These are phyloP conservation scores for Boehmeria nivea DNA, from an alignment of 306 rosid genomes.

Conservation along the genomic window DNA sequence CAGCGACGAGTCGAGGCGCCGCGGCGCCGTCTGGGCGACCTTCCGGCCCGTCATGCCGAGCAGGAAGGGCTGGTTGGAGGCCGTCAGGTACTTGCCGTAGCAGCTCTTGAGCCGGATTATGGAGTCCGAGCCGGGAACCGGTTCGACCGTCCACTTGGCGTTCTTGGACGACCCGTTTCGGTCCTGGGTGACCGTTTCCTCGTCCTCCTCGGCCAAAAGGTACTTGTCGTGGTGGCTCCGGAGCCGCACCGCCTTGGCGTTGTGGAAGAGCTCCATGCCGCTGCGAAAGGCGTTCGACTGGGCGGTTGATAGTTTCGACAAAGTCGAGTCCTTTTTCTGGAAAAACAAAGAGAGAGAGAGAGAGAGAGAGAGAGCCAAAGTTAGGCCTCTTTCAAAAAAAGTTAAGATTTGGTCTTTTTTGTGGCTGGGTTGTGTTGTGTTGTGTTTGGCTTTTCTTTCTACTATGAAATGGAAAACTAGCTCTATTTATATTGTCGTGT, in stretches of 20 bases:
- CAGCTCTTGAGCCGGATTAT: slow-evolving; percentile 77
- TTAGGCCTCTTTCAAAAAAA: too few relatives aligned
- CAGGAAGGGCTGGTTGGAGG: slow-evolving; percentile 53
- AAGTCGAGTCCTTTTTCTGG: slow-evolving; percentile 3
- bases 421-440: too few relatives aligned
- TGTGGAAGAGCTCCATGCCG: slow-evolving; percentile 63
- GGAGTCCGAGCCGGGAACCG: slow-evolving; percentile 39
- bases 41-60: slow-evolving; percentile 89
- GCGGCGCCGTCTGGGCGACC: slow-evolving; percentile 58
- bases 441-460: neutral
- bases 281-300: slow-evolving; percentile 33
- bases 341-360: neutral
- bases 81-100: slow-evolving; percentile 76
- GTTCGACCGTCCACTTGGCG: slow-evolving; percentile 66
- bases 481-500: too few relatives aligned
- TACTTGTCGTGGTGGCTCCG: slow-evolving; percentile 73
- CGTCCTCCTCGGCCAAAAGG: slow-evolving; percentile 72
- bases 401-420: too few relatives aligned
- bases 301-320: slow-evolving; percentile 18
- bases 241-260: slow-evolving; percentile 80
- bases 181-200: slow-evolving; percentile 68
- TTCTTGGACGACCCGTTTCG: slow-evolving; percentile 59
- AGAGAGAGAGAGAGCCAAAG: neutral
- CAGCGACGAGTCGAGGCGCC: slow-evolving; percentile 56
- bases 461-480: too few relatives aligned